A percentile compares a stretch with the other conserved stretches of the same genome.
phyloP scores from a whole-genome alignment of 441 rosid genomes.

The Flueggea neowawraea region DNA sequence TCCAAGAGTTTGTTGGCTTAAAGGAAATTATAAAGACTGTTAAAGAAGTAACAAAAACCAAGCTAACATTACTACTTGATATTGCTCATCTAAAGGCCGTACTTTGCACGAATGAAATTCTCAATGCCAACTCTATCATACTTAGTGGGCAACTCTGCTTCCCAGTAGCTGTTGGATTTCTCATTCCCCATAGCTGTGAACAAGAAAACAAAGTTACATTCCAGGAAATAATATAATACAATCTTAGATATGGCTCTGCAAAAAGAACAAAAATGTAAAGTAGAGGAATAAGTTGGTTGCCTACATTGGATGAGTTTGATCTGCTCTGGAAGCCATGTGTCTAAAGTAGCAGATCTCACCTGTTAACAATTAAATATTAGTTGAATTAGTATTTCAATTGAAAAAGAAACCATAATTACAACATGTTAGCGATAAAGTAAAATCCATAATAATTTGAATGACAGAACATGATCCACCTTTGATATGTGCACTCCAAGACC shows the following conservation, averaged over 20 bases:
- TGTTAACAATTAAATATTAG: constrained; percentile 21
- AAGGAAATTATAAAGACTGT: constrained; percentile 1
- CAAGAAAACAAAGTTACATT: constrained; percentile 12
- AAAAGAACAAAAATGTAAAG: constrained; percentile 6
- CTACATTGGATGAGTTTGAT: constrained; percentile 90
- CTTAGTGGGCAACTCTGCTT: constrained; percentile 93
- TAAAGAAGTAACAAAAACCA: constrained; percentile 10
- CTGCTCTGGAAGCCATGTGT: constrained; percentile 99
- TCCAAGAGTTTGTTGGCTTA: constrained; percentile 10
- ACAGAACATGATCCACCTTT: constrained; percentile 33
- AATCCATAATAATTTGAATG: not conserved
- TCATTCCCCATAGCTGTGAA: constrained; percentile 93
- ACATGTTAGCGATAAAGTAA: not conserved
- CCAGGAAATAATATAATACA: not conserved
- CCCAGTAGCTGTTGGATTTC: constrained; percentile 93
- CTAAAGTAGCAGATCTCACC: constrained; percentile 98
- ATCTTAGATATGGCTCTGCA: not conserved
- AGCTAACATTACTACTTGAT: constrained; percentile 18
- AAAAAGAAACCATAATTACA: not conserved
- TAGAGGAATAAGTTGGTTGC: constrained; percentile 21
- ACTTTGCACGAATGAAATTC: constrained; percentile 97
- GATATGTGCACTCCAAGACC: constrained; percentile 81
- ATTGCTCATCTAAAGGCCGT: constrained; percentile 24
- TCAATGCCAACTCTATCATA: constrained; percentile 96
- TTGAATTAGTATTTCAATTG: not conserved